These are phyloP conservation scores for Suhomyces guaymorum DNA, from an alignment of 1,139 yeast species.

Conservation along the genomic window DNA sequence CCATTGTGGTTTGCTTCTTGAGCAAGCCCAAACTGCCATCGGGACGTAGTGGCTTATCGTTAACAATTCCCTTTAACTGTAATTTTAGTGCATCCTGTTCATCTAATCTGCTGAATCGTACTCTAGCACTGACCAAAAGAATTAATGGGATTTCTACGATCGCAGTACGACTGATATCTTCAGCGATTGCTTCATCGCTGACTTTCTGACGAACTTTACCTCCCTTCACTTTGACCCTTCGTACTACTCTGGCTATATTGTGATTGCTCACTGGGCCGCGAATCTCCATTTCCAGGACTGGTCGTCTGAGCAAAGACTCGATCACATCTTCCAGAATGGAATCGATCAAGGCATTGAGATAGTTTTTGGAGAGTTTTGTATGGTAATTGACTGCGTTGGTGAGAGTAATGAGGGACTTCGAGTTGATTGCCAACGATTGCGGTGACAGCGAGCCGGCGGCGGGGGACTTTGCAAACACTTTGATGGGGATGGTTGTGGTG, in stretches of 20 bases:
- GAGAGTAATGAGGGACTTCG: conserved; percentile 19
- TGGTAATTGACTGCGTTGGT: conserved; percentile 18
- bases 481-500: conserved; percentile 15
- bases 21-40: conserved; percentile 7
- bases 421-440: conserved; percentile 19
- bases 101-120: conserved; percentile 3
- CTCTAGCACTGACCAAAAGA: conserved; percentile 6
- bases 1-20: conserved; percentile 14
- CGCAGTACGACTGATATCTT: conserved; percentile 2
- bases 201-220: background rate
- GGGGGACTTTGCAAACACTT: conserved; percentile 16
- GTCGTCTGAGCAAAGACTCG: conserved; percentile 9
- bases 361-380: conserved; percentile 18
- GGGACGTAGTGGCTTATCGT: conserved; percentile 9
- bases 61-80: conserved; percentile 6
- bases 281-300: conserved; percentile 10
- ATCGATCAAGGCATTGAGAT: conserved; percentile 16
- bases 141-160: conserved; percentile 9
- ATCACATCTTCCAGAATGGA: conserved; percentile 11
- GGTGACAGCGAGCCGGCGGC: conserved; percentile 1
- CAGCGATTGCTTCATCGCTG: background rate
- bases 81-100: conserved; percentile 6
- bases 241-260: conserved; percentile 5
- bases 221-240: conserved; percentile 3
- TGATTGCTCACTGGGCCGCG: conserved; percentile 6